Evolutionary conservation across 129 eudicot genomes (phyloP).

Genomic region (Chrysanthemum seticuspe): DNA sequence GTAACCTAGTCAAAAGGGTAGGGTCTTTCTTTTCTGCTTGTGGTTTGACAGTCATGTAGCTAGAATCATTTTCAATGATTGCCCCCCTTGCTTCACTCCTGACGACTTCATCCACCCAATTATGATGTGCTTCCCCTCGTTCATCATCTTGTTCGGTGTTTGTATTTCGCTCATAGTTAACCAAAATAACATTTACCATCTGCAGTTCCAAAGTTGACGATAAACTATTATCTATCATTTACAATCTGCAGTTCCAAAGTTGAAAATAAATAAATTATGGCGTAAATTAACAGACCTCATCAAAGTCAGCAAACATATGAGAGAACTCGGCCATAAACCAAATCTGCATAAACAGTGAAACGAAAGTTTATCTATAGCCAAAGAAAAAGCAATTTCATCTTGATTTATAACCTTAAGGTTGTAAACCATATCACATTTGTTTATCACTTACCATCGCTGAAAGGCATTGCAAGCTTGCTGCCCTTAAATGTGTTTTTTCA

Average conservation of each 20-base stretch:
- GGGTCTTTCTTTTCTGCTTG: constrained; percentile 76
- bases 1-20: constrained; percentile 67
- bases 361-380: background rate
- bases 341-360: constrained; percentile 49
- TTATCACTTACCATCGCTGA: constrained; percentile 79
- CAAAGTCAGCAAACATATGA: constrained; percentile 65
- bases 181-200: constrained; percentile 73
- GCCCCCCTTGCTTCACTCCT: constrained; percentile 71
- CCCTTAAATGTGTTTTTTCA: constrained; percentile 59
- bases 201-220: constrained; percentile 19
- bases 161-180: constrained; percentile 54
- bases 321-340: constrained; percentile 97
- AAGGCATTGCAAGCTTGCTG: constrained; percentile 94
- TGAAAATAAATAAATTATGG: background rate
- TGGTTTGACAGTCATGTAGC: constrained; percentile 44
- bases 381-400: background rate
- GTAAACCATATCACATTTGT: constrained; percentile 16
- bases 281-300: constrained; percentile 55
- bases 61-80: constrained; percentile 48
- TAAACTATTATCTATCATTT: background rate
- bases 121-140: constrained; percentile 72
- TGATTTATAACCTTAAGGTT: background rate
- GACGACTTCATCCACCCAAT: constrained; percentile 96
- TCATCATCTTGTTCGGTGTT: constrained; percentile 52
- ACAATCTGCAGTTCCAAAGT: constrained; percentile 52